Evolutionary conservation across 495 filamentous ascomycete genomes (phyloP), one percentile per base, ranked within the genome.

Genomic region (Xylaria intraflava): DNA sequence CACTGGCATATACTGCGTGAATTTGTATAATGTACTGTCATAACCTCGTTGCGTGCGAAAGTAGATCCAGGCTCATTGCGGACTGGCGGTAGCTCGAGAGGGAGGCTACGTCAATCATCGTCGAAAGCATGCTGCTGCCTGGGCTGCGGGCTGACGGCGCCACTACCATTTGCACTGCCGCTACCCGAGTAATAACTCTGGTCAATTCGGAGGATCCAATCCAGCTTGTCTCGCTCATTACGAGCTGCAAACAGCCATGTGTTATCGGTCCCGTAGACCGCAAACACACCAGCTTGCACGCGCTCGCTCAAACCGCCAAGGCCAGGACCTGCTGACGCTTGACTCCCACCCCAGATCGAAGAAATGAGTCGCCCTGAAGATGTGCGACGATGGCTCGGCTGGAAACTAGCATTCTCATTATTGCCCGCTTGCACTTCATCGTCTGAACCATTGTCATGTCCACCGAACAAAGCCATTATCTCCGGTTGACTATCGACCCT

Each of bases 231-330:
- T 12, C 82, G 73, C 72, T 96, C 91, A 51, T 80, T 89, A 43
- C 89, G 75, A 39, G 89, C 87, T 22, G 89, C 88, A 70, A 99
- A 97, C 46, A 99, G 74, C 80, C 88, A 99, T 33, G 91, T 94
- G 61, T 95, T 96, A 62, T 92, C 83, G 54, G 84, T 85, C 33
- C 88, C 92, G 64, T 96, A 97, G 42, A 99, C 81, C 11, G 94
- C 93, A 75, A 92, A 98, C 33, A 97, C 84, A 59, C 85, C 85
- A 29, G 81, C 78, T 51, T 77, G 72, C 72, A 80, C 46, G 75
- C 79, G 64, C 67, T 81, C 59, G 72, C 70, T 67, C 59, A 79
- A 52, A 58, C 63, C 71, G 61, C 59, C 52, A 24, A 74, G 58
- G 29, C 70, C 72, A 24, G 61, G 65, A 30, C 62, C 60, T 35